A percentile compares a stretch with the other conserved stretches of the same genome.
Conservation (phyloP, 2,329 filamentous ascomycete species). For the Aspergillus aculeatinus region DNA sequence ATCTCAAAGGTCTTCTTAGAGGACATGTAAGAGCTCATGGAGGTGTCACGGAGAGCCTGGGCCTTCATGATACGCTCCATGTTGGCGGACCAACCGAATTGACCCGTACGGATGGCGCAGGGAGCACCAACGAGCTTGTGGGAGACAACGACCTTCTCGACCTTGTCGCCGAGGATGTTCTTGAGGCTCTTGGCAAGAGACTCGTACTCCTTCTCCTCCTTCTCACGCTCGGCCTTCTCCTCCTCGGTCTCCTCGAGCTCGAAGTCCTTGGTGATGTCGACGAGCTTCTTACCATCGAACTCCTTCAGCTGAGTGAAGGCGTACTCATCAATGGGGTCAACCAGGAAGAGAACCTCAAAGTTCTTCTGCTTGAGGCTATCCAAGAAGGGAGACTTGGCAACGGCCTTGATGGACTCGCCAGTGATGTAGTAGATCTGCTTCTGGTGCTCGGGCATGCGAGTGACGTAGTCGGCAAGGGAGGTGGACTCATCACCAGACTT, state of each 20-base stretch:
- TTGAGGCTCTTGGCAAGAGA: constrained; percentile 92
- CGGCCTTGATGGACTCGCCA: constrained; percentile 97
- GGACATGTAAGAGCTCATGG: constrained; percentile 99
- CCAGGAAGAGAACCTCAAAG: constrained; percentile 99
- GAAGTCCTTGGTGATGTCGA: constrained; percentile 99
- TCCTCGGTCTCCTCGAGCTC: constrained; percentile 99
- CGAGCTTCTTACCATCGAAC: constrained; percentile 99
- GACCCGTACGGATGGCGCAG: constrained; percentile 97
- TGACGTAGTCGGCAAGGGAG: constrained; percentile 95
- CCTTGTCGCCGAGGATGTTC: constrained; percentile 98
- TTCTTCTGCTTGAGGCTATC: constrained; percentile 98
- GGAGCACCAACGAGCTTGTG: constrained; percentile 95
- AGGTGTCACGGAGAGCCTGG: constrained; percentile 98
- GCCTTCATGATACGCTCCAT: constrained; percentile 99
- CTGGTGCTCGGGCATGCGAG: constrained; percentile 99
- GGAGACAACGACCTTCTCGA: constrained; percentile 99
- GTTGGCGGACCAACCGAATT: constrained; percentile 99
- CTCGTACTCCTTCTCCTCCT: constrained; percentile 98
- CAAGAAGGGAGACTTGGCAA: constrained; percentile 97
- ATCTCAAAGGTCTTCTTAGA: constrained; percentile 99
- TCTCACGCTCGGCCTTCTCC: constrained; percentile 94
- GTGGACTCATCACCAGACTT: constrained; percentile 96
- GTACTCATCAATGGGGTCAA: constrained; percentile 99
- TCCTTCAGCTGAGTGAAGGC: constrained; percentile 99
- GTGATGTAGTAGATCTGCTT: constrained; percentile 99